Conservation (phyloP, 331 rosid genomes). For the Phaseolus coccineus region DNA sequence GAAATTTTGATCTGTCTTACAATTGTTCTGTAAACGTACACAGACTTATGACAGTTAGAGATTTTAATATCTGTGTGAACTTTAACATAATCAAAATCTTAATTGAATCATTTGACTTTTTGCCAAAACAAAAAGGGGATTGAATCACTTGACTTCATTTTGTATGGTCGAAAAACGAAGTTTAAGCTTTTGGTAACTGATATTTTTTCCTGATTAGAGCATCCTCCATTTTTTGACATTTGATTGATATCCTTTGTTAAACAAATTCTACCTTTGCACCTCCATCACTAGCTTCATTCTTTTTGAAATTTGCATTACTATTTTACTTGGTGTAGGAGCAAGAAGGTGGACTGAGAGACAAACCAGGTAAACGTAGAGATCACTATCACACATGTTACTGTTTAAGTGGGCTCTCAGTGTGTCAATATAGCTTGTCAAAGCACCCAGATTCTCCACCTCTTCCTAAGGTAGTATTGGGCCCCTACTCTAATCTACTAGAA, state of each 20-base stretch:
- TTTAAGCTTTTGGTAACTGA: background rate
- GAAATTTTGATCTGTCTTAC: constrained; percentile 17
- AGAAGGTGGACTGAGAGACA: constrained; percentile 84
- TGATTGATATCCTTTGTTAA: constrained; percentile 11
- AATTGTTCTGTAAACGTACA: constrained; percentile 4
- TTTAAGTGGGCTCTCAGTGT: constrained; percentile 81
- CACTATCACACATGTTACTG: constrained; percentile 92
- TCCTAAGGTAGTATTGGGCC: constrained; percentile 66
- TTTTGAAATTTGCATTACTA: constrained; percentile 22
- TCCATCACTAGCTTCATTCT: background rate
- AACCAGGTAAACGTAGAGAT: constrained; percentile 81
- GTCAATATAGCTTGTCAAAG: constrained; percentile 74
- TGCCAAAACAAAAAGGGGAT: background rate
- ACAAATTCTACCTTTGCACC: background rate
- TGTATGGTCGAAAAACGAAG: background rate
- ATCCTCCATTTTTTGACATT: constrained; percentile 4
- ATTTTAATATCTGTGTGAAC: background rate
- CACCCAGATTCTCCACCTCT: constrained; percentile 64
- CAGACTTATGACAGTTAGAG: background rate
- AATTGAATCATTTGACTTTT: background rate
- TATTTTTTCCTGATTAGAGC: background rate
- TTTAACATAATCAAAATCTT: constrained; percentile 1
- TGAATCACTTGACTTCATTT: constrained; percentile 14
- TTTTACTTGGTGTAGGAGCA: constrained; percentile 58
- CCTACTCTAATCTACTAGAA: constrained; percentile 78